Evolutionary conservation across 768 basidiomycete species (phyloP), one percentile per base, ranked within the genome.

Genomic region (Chalciporus chontae): DNA sequence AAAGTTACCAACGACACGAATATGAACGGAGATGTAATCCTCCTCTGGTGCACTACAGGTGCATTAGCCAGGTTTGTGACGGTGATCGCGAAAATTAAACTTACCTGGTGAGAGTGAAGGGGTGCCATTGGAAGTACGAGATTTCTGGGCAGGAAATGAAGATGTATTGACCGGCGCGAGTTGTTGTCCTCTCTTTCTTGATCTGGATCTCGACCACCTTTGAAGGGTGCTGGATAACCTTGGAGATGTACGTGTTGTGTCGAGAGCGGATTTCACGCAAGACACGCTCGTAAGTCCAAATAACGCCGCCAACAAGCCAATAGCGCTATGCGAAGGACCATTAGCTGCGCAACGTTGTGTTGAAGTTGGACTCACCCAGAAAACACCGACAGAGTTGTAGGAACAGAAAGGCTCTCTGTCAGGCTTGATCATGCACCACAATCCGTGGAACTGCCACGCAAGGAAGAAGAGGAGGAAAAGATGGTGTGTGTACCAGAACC

Each of bases 351-450:
- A n/a, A 41, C 39, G 32, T 23, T 17, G 9, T 41, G 38, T 26
- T 21, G 32, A 43, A 15, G 9, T 18, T 9, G 23, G 14, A 72
- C 84, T 47, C 55, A 91, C 90, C 94, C 95, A 98, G 75, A 98
- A 97, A 53, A 95, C 91, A 57, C 93, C 94, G 55, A 94, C 85
- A 32, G 72, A 80, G 64, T 87, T 87, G 68, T 68, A 87, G 4
- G 88, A 90, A 71, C 94, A 98, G 70, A 77, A 94, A 0, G 92
- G 92, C 0, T 88, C 78, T 47, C 88, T 77, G 69, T 96, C 92
- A 21, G 94, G 93, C 69, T 89, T 73, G 72, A 94, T 91, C 90
- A 94, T 92, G 72, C 92, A 94, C 81, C 91, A 94, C 88, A 94
- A 87, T 47, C 93, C 93, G 63, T 94, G 94, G 26, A 95, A 74